A percentile compares a stretch with the other conserved stretches of the same genome.
Conservation (phyloP, 1,139 yeast species). For the Spathaspora sp. region DNA sequence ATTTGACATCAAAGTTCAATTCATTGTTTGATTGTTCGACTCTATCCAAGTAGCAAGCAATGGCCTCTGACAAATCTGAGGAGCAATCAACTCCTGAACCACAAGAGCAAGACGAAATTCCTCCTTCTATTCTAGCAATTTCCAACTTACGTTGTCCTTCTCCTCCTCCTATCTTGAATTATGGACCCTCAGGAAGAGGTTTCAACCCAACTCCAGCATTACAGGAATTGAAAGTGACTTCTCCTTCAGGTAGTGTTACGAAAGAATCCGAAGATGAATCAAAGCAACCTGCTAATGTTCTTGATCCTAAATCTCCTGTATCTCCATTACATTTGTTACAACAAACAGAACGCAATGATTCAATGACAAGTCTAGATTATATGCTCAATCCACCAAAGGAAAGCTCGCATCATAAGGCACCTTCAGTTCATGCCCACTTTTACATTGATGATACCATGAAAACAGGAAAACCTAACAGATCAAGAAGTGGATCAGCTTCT, state of each 20-base stretch:
- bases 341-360: slow-evolving; percentile 13
- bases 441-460: slow-evolving; percentile 69
- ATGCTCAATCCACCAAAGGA: slow-evolving; percentile 32
- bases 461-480: slow-evolving; percentile 39
- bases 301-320: slow-evolving; percentile 1
- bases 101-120: slow-evolving; percentile 22
- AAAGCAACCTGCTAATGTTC: slow-evolving; percentile 1
- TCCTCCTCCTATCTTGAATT: slow-evolving; percentile 65
- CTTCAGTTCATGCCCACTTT: slow-evolving; percentile 80
- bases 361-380: slow-evolving; percentile 28
- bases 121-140: slow-evolving; percentile 50
- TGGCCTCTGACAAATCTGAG: slow-evolving; percentile 11
- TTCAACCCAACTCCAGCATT: slow-evolving; percentile 1
- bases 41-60: neutral
- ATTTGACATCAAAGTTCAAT: neutral
- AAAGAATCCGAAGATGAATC: neutral
- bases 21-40: neutral
- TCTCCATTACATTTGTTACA: slow-evolving; percentile 4
- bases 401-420: slow-evolving; percentile 49
- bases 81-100: slow-evolving; percentile 7
- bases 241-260: neutral
- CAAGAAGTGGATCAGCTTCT: slow-evolving; percentile 39
- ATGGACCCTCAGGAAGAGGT: slow-evolving; percentile 8
- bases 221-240: neutral
- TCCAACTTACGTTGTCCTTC: slow-evolving; percentile 64